These are phyloP conservation scores for Saccharomycopsis sp. DNA, from an alignment of 805 yeast genomes.

Conservation along the genomic window DNA sequence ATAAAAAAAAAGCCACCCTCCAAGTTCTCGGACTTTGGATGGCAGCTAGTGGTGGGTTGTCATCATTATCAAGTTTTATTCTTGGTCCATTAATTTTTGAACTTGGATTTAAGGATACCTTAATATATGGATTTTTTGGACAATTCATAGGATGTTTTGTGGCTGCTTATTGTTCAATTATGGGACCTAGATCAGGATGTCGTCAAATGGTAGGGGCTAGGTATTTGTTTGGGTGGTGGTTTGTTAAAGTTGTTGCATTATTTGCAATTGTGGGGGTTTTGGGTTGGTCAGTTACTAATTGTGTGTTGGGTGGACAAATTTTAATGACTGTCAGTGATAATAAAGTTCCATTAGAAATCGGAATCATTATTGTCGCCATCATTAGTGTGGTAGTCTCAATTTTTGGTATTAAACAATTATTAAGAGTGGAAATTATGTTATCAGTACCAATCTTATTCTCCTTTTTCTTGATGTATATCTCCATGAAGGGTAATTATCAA, in stretches of 20 bases:
- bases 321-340: conserved; percentile 55
- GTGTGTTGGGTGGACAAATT: conserved; percentile 83
- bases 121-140: conserved; percentile 54
- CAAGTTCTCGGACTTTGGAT: conserved; percentile 69
- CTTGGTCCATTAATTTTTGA: conserved; percentile 66
- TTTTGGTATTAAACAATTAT: conserved; percentile 66
- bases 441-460: conserved; percentile 61
- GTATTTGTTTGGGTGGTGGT: conserved; percentile 78
- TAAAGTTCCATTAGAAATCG: conserved; percentile 58
- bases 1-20: conserved; percentile 25
- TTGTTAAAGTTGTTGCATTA: conserved; percentile 64
- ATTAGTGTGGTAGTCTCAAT: conserved; percentile 58
- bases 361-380: conserved; percentile 60
- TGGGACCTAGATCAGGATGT: conserved; percentile 89
- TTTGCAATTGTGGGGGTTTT: conserved; percentile 65
- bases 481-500: conserved; percentile 38
- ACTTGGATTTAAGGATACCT: conserved; percentile 54
- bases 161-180: conserved; percentile 73
- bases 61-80: conserved; percentile 78
- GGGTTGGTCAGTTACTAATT: conserved; percentile 94
- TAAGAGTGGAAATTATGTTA: conserved; percentile 56
- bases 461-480: conserved; percentile 57
- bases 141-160: conserved; percentile 58
- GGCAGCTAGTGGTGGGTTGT: conserved; percentile 79
- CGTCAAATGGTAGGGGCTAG: conserved; percentile 82